Evolutionary conservation across 306 rosid genomes (phyloP), one percentile per base, ranked within the genome.

Genomic region (Sesbania bispinosa): DNA sequence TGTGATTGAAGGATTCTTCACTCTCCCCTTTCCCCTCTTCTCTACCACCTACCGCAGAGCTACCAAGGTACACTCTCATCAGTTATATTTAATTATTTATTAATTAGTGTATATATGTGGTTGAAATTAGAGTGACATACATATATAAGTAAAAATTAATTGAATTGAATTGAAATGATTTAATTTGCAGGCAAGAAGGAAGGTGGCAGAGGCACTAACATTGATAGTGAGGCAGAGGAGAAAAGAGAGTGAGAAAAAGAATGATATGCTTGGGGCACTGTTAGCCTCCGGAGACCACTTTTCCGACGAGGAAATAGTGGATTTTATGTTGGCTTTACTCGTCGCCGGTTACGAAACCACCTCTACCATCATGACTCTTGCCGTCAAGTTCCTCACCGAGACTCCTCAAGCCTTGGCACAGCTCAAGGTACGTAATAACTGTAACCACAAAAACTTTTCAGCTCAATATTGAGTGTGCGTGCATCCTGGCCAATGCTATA

Each of bases 301-400:
- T 26, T 85, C 88, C 46, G 96, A 94, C 27, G 97, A 94, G 35
- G 83, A 85, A 76, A 91, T 94, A 27, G 96, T 91, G 1, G 99
- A 94, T 79, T 94, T 94, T 75, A 71, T 94, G 81, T 77, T 94
- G 23, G 97, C 99, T 32, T 69, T 94, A 75, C 87, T 94, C 2
- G 97, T 94, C 10, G 99, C 95, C 10, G 97, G 99, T 71, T 94
- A 91, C 8, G 99, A 94, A 74, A 94, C 97, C 35, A 94, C 99
- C 53, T 91, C 99, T 1, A 91, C 99, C 1, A 87, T 87, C 27
- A 94, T 94, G 96, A 94, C 99, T 32, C 99, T 94, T 11, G 97
- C 99, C 20, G 83, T 94, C 13, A 94, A 94, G 84, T 94, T 94
- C 70, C 88, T 94, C 69, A 89, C 95, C 0, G 99, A 91, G 74